phyloP scores from a whole-genome alignment of 495 filamentous ascomycete genomes.

The Xylaria flabelliformis region DNA sequence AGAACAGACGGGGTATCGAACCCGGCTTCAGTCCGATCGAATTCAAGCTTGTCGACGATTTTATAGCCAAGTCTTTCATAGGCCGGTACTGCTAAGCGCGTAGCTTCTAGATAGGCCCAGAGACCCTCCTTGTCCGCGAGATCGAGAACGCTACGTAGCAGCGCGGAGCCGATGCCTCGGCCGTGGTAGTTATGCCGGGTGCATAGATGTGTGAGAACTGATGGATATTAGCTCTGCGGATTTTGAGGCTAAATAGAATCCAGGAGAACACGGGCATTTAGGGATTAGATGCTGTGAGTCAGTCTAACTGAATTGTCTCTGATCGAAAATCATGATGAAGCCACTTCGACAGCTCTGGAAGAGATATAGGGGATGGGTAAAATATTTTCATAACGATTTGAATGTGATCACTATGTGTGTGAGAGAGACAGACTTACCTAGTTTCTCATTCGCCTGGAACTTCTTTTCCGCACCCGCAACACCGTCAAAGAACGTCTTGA shows the following conservation, averaged over 20 bases:
- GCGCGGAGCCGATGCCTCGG: constrained; percentile 46
- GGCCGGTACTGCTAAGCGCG: constrained; percentile 46
- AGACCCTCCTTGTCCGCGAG: constrained; percentile 45
- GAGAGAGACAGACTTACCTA: no score
- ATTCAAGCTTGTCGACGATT: constrained; percentile 36
- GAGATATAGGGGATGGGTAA: no score
- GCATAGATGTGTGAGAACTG: constrained; percentile 52
- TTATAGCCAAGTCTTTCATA: constrained; percentile 52
- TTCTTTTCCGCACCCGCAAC: constrained; percentile 34
- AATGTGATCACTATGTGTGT: no score
- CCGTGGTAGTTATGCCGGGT: constrained; percentile 50
- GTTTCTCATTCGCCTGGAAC: constrained; percentile 33
- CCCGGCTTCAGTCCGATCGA: constrained; percentile 25
- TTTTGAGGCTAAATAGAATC: neutral
- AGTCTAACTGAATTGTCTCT: neutral
- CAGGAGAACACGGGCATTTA: neutral
- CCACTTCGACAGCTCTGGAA: neutral
- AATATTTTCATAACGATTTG: no score
- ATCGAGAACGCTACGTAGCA: constrained; percentile 46
- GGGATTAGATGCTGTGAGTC: neutral
- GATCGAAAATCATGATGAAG: neutral
- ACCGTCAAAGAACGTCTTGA: constrained; percentile 28
- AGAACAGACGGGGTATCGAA: neutral
- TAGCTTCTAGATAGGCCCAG: constrained; percentile 53
- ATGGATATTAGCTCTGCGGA: neutral